Conservation (phyloP, 2,329 filamentous ascomycete genomes). For the Trichoderma atroviride region DNA sequence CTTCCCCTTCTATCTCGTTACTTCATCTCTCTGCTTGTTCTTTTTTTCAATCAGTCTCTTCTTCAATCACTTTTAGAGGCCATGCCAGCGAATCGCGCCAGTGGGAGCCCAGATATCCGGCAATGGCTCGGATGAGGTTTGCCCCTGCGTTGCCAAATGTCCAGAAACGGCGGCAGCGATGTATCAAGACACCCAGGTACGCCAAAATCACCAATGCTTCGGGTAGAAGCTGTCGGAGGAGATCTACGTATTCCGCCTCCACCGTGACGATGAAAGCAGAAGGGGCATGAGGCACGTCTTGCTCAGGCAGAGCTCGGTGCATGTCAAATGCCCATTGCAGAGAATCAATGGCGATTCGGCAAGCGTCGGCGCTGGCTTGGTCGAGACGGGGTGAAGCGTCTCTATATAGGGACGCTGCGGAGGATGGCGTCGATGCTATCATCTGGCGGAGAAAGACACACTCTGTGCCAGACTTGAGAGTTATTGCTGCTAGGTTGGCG, state of each 20-base stretch:
- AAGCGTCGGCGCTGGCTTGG: slow-evolving; percentile 35
- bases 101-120: slow-evolving; percentile 38
- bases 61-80: slow-evolving; percentile 39
- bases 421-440: slow-evolving; percentile 31
- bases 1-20: neutral
- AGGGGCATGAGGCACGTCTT: slow-evolving; percentile 36
- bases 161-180: slow-evolving; percentile 46
- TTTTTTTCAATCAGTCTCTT: slow-evolving; percentile 33
- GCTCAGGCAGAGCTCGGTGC: slow-evolving; percentile 33
- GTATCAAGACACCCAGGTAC: slow-evolving; percentile 53
- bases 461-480: slow-evolving; percentile 32
- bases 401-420: slow-evolving; percentile 35
- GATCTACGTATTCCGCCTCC: slow-evolving; percentile 40
- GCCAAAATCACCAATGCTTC: slow-evolving; percentile 52
- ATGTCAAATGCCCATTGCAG: slow-evolving; percentile 43
- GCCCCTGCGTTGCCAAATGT: slow-evolving; percentile 42
- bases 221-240: slow-evolving; percentile 41
- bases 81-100: slow-evolving; percentile 41
- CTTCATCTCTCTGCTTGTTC: neutral
- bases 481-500: slow-evolving; percentile 13
- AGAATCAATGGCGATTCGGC: slow-evolving; percentile 35
- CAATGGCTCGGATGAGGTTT: slow-evolving; percentile 38
- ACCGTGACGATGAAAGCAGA: slow-evolving; percentile 41
- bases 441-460: slow-evolving; percentile 32
- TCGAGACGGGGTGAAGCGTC: slow-evolving; percentile 32